Evolutionary conservation across 768 basidiomycete genomes (phyloP), one percentile per base, ranked within the genome.

Genomic region (Wakefieldia striispora): DNA sequence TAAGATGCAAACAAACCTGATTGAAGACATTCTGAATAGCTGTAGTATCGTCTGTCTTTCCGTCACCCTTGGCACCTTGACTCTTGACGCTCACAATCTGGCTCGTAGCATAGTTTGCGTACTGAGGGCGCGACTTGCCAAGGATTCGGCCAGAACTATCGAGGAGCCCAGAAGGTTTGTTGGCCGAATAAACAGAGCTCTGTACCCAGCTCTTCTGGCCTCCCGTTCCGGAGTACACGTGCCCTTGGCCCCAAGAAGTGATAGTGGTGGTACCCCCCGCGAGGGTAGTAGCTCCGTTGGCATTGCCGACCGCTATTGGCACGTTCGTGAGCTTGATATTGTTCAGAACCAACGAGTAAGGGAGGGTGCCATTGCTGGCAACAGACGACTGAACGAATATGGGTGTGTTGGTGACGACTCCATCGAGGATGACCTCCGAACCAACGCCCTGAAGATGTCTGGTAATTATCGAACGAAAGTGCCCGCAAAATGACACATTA

Each of bases 1-100:
- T 17, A 19, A 1, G 13, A 26, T 11, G 2, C 0, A 10, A 35
- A 10, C 6, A 6, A 13, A 81, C 86, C 69, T 82, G 65, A 37
- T 75, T 61, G 43, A 91, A 75, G 16, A 88, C 69, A 6, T 72
- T 69, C 54, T 81, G 75, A 26, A 91, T 72, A 16, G 83, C 85
- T 26, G 70, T 71, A 0, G 88, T 89, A 60, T 91, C 89, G 61
- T 91, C 89, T 2, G 86, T 84, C 20, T 60, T 61, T 3, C 89
- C 89, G 50, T 91, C 87, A 29, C 89, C 89, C 52, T 72, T 78
- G 3, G 87, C 89, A 14, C 88, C 89, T 44, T 82, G 64, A 53
- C 77, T 77, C 56, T 79, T 83, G 39, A 85, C 86, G 55, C 85
- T 87, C 49, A 90, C 74, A 59, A 91, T 77, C 59, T 90, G 79